A percentile compares a stretch with the other conserved stretches of the same genome.
These are phyloP conservation scores for Pyrenopolyporus hunteri DNA, from an alignment of 495 filamentous ascomycete genomes.

Conservation along the genomic window DNA sequence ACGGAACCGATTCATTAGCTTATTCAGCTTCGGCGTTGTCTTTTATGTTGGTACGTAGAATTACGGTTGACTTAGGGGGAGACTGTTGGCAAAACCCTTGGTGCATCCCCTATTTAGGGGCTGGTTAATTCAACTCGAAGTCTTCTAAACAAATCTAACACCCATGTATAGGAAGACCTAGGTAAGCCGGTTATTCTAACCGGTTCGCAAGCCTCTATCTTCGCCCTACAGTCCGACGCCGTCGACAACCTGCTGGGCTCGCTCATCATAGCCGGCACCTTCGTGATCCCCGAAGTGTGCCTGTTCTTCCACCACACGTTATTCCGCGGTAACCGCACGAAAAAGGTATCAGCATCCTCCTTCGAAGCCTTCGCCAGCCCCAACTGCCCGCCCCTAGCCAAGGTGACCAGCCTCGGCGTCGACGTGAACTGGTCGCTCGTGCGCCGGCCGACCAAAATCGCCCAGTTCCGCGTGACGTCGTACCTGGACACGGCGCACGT, in stretches of 20 bases:
- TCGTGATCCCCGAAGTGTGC: conserved; percentile 95
- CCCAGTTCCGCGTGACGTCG: conserved; percentile 76
- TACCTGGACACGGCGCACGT: conserved; percentile 87
- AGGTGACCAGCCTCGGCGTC: conserved; percentile 78
- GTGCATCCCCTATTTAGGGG: background rate
- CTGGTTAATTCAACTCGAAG: no score
- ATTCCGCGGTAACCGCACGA: conserved; percentile 89
- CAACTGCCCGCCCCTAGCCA: conserved; percentile 80
- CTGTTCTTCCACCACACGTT: conserved; percentile 94
- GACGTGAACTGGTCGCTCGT: conserved; percentile 86
- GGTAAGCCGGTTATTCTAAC: conserved; percentile 93
- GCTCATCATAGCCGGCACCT: conserved; percentile 92
- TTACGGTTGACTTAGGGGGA: background rate
- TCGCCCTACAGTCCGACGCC: conserved; percentile 90
- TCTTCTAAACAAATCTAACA: background rate
- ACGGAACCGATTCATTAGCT: conserved; percentile 92
- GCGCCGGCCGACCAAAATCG: conserved; percentile 72
- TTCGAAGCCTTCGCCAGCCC: conserved; percentile 89
- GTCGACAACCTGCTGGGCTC: conserved; percentile 95
- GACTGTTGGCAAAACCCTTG: background rate
- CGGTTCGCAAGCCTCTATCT: conserved; percentile 90
- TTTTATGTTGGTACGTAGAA: conserved; percentile 73
- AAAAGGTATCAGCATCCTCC: conserved; percentile 85
- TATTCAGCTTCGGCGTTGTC: conserved; percentile 92
- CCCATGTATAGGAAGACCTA: conserved; percentile 63